Percentiles rank a stretch among this genome's conserved stretches.
Evolutionary conservation across 2,329 filamentous ascomycete genomes (phyloP).

Genomic region (Leptographium procerum): DNA sequence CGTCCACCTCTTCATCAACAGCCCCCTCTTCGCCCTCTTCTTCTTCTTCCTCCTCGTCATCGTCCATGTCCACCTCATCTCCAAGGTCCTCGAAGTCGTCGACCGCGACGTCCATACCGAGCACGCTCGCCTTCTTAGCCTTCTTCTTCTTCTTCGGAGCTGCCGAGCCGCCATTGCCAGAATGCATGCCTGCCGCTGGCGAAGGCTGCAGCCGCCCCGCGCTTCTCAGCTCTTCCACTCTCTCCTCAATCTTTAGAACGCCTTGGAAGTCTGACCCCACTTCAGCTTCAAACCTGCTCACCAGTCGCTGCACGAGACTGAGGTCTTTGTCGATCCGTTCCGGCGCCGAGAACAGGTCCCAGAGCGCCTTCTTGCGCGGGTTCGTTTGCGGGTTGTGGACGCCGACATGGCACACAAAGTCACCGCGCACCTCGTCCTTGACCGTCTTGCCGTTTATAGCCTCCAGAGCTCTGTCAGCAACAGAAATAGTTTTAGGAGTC

Average conservation of each 20-base stretch:
- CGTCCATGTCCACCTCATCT: slow-evolving; percentile 50
- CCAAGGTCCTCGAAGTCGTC: slow-evolving; percentile 57
- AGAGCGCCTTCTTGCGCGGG: slow-evolving; percentile 86
- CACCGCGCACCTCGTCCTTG: slow-evolving; percentile 82
- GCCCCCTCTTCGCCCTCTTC: slow-evolving; percentile 76
- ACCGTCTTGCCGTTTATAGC: slow-evolving; percentile 98
- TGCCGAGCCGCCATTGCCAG: neutral
- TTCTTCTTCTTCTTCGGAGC: slow-evolving; percentile 33
- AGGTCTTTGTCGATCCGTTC: slow-evolving; percentile 90
- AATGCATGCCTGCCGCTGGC: slow-evolving; percentile 21
- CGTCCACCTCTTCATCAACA: slow-evolving; percentile 72
- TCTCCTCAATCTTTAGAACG: slow-evolving; percentile 69
- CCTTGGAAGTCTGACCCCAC: slow-evolving; percentile 69
- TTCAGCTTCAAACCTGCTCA: slow-evolving; percentile 75
- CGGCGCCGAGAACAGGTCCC: slow-evolving; percentile 91
- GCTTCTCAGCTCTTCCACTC: slow-evolving; percentile 68
- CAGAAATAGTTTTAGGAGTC: slow-evolving; percentile 38
- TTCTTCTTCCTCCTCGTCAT: slow-evolving; percentile 63
- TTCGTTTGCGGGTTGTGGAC: slow-evolving; percentile 82
- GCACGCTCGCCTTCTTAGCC: slow-evolving; percentile 46
- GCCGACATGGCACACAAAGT: slow-evolving; percentile 95
- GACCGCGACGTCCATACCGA: slow-evolving; percentile 49
- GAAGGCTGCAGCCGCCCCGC: slow-evolving; percentile 64
- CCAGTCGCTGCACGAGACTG: slow-evolving; percentile 67
- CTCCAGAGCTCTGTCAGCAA: slow-evolving; percentile 77